Conservation (phyloP, 306 rosid genomes). For the Malus fusca region DNA sequence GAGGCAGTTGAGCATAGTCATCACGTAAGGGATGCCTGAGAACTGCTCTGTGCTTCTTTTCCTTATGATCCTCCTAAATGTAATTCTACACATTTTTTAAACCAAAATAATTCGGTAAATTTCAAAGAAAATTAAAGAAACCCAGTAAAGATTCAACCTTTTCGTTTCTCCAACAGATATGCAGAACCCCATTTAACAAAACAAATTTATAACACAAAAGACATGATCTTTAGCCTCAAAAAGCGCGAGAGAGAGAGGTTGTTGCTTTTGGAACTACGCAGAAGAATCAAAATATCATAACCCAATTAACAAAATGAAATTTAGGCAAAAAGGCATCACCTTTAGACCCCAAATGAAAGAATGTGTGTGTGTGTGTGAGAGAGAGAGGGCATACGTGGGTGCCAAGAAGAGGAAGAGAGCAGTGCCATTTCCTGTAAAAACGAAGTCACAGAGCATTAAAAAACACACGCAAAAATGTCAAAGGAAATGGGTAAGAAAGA, state of each 20-base stretch:
- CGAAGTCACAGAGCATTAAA: not conserved
- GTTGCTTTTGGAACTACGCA: not conserved
- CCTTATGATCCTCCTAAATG: conserved; percentile 65
- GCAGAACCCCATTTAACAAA: too few relatives aligned
- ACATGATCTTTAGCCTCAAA: not conserved
- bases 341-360: not conserved
- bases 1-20: conserved; percentile 82
- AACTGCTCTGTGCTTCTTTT: conserved; percentile 61
- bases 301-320: not conserved
- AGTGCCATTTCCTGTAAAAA: conserved; percentile 61
- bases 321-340: not conserved
- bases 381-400: conserved; percentile 48
- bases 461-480: not conserved
- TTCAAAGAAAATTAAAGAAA: not conserved
- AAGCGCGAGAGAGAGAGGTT: too few relatives aligned
- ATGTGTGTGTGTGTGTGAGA: not conserved
- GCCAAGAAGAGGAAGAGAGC: conserved; percentile 94
- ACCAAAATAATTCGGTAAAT: not conserved
- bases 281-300: not conserved
- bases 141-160: not conserved
- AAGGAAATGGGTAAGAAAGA: not conserved
- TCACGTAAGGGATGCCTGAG: conserved; percentile 87
- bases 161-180: not conserved
- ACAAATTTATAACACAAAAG: not conserved
- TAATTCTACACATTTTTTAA: conserved; percentile 36